phyloP scores from a whole-genome alignment of 1,284 basidiomycete genomes.

The Crocinoboletus sp. region DNA sequence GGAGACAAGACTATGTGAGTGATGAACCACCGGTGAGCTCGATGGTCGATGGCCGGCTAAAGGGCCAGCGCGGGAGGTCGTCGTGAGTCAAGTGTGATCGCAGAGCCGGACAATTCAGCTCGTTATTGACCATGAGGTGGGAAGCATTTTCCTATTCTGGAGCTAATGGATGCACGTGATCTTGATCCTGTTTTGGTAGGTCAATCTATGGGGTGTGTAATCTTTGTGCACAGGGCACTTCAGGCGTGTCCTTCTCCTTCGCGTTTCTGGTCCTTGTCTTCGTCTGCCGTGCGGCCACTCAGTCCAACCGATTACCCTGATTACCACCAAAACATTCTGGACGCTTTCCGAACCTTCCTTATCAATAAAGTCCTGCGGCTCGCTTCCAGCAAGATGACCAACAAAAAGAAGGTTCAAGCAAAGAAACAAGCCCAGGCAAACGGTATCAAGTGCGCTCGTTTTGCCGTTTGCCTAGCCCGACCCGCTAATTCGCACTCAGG shows the following conservation, averaged over 20 bases:
- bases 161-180: conserved; percentile 10
- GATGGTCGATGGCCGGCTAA: not conserved
- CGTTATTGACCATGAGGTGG: not conserved
- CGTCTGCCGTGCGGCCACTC: not conserved
- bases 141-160: conserved; percentile 13
- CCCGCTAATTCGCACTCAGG: conserved; percentile 15
- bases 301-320: not conserved
- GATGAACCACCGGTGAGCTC: conserved; percentile 1
- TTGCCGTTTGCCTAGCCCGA: not conserved
- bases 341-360: conserved; percentile 9
- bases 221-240: no score
- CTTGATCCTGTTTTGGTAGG: not conserved
- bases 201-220: conserved; percentile 6
- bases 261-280: not conserved
- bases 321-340: conserved; percentile 8
- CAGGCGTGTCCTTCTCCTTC: not conserved
- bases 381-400: conserved; percentile 29
- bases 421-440: conserved; percentile 31
- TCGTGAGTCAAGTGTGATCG: conserved; percentile 2
- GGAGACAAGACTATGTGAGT: not conserved
- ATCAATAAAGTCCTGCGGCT: not conserved
- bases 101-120: conserved; percentile 2
- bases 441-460: conserved; percentile 21
- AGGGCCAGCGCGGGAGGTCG: conserved; percentile 4
- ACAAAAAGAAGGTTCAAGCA: conserved; percentile 35